Evolutionary conservation across 495 filamentous ascomycete species (phyloP).

Genomic region (Apiosordaria backusii): DNA sequence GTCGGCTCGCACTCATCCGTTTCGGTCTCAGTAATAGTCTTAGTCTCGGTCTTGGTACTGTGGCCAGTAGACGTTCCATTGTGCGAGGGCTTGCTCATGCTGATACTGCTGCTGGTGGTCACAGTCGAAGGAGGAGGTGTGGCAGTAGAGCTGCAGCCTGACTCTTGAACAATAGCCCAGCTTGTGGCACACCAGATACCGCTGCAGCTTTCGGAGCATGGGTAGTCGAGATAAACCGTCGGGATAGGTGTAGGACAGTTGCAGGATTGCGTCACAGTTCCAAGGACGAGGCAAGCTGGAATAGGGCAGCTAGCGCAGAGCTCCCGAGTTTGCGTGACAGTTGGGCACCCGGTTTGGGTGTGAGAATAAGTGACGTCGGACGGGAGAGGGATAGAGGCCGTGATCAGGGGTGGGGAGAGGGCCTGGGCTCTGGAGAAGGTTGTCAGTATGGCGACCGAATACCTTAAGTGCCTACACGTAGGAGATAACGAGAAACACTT

Average conservation of each 20-base stretch:
- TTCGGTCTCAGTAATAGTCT: background rate
- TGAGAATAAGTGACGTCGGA: background rate
- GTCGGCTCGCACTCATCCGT: background rate
- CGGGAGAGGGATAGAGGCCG: background rate
- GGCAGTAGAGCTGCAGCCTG: background rate
- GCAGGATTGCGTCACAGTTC: conserved; percentile 30
- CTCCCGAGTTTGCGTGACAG: conserved; percentile 25
- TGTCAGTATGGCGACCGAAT: background rate
- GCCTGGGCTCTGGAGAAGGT: background rate
- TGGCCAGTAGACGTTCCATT: background rate
- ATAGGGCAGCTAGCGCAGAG: conserved; percentile 26
- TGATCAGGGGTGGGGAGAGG: background rate
- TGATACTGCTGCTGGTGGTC: background rate
- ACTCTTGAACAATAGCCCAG: conserved; percentile 15
- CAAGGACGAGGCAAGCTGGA: conserved; percentile 34
- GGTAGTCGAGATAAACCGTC: conserved; percentile 25
- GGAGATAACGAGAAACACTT: background rate
- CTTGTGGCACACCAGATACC: conserved; percentile 21
- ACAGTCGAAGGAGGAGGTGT: background rate
- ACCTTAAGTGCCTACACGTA: too few relatives aligned
- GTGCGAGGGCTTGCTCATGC: background rate
- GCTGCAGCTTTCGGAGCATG: conserved; percentile 18
- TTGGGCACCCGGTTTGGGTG: conserved; percentile 23
- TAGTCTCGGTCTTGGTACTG: background rate
- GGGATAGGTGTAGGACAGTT: conserved; percentile 22